phyloP scores from a whole-genome alignment of 129 eudicot species.

The Kitagawia praeruptora region DNA sequence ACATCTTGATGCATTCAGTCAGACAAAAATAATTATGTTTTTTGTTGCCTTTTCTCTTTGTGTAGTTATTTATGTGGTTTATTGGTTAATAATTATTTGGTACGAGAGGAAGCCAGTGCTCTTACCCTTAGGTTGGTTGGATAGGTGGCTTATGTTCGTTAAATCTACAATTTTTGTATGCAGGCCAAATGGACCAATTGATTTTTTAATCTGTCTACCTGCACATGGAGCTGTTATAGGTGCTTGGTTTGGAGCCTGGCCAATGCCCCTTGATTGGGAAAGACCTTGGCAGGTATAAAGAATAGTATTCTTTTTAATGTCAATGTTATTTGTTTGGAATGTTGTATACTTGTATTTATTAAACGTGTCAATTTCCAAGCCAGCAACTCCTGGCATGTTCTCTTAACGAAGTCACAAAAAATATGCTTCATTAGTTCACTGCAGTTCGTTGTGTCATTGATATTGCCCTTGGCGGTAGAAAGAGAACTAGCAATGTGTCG shows the following conservation, averaged over 20 bases:
- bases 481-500: not conserved
- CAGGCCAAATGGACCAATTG: slow-evolving; percentile 51
- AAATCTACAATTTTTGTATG: slow-evolving; percentile 8
- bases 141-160: not conserved
- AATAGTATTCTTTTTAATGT: not conserved
- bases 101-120: not conserved
- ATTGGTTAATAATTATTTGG: not conserved
- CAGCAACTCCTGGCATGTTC: too few relatives aligned
- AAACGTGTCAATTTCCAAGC: not conserved
- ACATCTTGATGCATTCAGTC: not conserved
- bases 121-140: not conserved
- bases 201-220: slow-evolving; percentile 67
- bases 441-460: not conserved
- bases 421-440: not conserved
- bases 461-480: not conserved
- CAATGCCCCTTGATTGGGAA: slow-evolving; percentile 99
- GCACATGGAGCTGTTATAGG: slow-evolving; percentile 90
- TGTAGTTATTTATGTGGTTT: not conserved
- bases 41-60: not conserved
- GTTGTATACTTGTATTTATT: too few relatives aligned
- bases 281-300: slow-evolving; percentile 84
- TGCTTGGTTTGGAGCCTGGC: slow-evolving; percentile 99
- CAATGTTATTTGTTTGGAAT: not conserved
- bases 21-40: too few relatives aligned
- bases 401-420: not conserved